Conservation (phyloP, 2,329 filamentous ascomycete genomes). For the Claviceps sp. region DNA sequence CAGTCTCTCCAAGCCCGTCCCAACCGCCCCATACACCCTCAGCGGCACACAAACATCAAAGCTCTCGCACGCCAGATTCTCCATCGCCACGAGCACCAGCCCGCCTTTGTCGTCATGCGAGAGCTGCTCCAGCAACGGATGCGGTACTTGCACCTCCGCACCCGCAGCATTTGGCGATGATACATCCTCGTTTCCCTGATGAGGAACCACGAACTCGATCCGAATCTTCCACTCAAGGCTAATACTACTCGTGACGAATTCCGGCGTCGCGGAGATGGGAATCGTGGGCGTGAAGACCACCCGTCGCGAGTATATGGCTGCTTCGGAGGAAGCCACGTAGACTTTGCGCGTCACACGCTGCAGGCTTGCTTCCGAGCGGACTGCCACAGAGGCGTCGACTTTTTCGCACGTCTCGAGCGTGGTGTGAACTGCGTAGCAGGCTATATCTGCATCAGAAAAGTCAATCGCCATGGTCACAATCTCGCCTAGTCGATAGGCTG, state of each 20-base stretch:
- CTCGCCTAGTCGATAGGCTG: constrained; percentile 82
- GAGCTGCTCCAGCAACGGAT: constrained; percentile 62
- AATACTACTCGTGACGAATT: constrained; percentile 83
- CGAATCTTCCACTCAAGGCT: constrained; percentile 78
- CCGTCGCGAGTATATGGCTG: constrained; percentile 66
- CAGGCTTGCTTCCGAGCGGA: constrained; percentile 76
- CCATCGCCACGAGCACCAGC: constrained; percentile 59
- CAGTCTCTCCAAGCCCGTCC: constrained; percentile 40
- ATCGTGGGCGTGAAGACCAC: constrained; percentile 75
- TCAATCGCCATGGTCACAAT: constrained; percentile 74
- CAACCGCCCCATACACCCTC: constrained; percentile 59
- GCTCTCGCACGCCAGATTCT: constrained; percentile 71
- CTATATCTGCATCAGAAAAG: constrained; percentile 62
- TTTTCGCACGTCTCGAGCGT: constrained; percentile 79
- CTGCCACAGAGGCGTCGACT: constrained; percentile 64
- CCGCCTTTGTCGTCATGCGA: constrained; percentile 67
- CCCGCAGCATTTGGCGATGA: constrained; percentile 5
- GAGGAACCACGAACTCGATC: constrained; percentile 83
- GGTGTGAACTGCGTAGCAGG: constrained; percentile 74
- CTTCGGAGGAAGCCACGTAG: constrained; percentile 66
- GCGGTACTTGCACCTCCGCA: constrained; percentile 10
- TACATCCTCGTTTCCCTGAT: constrained; percentile 17
- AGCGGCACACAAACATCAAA: constrained; percentile 83
- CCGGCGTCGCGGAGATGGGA: constrained; percentile 70
- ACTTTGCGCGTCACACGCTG: constrained; percentile 75